phyloP scores from a whole-genome alignment of 768 basidiomycete species.

The Hypsizygus marmoreus region DNA sequence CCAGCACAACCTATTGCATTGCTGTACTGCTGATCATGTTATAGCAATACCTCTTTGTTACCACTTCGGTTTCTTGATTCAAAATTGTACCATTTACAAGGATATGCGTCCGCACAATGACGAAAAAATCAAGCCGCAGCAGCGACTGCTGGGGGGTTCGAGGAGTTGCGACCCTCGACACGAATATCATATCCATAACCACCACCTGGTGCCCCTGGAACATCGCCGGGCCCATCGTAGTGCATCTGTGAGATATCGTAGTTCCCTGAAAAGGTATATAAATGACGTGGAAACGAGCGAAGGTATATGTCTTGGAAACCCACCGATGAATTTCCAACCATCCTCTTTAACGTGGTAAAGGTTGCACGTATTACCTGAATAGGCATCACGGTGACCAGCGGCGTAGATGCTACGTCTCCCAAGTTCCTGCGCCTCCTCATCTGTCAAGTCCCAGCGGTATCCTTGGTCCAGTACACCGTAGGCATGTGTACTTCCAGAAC shows the following conservation, averaged over 20 bases:
- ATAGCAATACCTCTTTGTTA: too few species aligned
- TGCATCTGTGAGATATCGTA: slow-evolving; percentile 91
- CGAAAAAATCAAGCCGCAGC: slow-evolving; percentile 15
- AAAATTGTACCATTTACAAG: neutral
- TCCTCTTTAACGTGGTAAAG: slow-evolving; percentile 93
- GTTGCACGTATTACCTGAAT: slow-evolving; percentile 95
- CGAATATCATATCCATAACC: slow-evolving; percentile 85
- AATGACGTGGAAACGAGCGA: slow-evolving; percentile 6
- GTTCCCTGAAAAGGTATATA: slow-evolving; percentile 59
- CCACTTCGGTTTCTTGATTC: neutral
- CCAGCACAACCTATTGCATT: too few species aligned
- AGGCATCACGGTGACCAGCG: slow-evolving; percentile 95
- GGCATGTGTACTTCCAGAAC: slow-evolving; percentile 98
- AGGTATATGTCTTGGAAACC: slow-evolving; percentile 22
- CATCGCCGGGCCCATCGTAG: slow-evolving; percentile 82
- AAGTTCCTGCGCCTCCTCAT: slow-evolving; percentile 93
- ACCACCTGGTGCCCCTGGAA: slow-evolving; percentile 58
- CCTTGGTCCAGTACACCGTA: slow-evolving; percentile 98
- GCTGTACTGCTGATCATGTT: too few species aligned
- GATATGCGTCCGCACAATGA: neutral
- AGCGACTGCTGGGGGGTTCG: slow-evolving; percentile 44
- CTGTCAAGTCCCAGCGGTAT: slow-evolving; percentile 89
- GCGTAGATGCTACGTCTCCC: slow-evolving; percentile 94
- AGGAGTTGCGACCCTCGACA: slow-evolving; percentile 55
- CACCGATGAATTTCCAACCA: slow-evolving; percentile 96